These are phyloP conservation scores for Phycomyces blakesleeanus DNA, from an alignment of 192 early-diverging fungal species.

Conservation along the genomic window DNA sequence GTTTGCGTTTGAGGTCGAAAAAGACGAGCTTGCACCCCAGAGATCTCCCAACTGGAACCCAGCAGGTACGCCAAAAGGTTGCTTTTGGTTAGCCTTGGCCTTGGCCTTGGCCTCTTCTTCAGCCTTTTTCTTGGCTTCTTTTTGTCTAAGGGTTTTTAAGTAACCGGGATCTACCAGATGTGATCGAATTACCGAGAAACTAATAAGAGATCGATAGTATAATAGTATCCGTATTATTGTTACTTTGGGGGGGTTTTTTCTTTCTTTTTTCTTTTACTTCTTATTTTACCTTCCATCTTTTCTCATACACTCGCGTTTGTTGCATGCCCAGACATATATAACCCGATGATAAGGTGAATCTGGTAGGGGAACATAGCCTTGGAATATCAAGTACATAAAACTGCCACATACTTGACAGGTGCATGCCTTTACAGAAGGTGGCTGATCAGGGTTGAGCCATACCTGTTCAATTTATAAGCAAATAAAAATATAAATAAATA, in stretches of 20 bases:
- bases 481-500: not conserved
- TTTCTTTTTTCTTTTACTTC: not conserved
- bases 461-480: conserved; percentile 15
- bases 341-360: conserved; percentile 68
- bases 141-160: conserved; percentile 48
- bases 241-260: not conserved
- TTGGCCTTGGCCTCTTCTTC: conserved; percentile 24
- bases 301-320: conserved; percentile 67
- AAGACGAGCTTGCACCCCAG: conserved; percentile 1
- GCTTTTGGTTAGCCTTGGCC: not conserved
- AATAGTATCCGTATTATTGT: too few species aligned
- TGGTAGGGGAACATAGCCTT: conserved; percentile 71
- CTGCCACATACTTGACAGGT: conserved; percentile 53
- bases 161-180: conserved; percentile 64
- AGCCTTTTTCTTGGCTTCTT: conserved; percentile 26
- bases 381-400: conserved; percentile 64
- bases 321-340: conserved; percentile 81
- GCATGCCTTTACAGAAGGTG: conserved; percentile 29
- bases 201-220: conserved; percentile 15
- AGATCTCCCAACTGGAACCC: conserved; percentile 7
- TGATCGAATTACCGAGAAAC: conserved; percentile 57
- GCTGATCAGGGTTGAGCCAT: conserved; percentile 39
- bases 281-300: conserved; percentile 57
- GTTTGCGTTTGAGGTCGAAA: too few species aligned
- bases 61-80: conserved; percentile 10